A percentile compares a stretch with the other conserved stretches of the same genome.
Conservation (phyloP, 163 green algal genomes). For the Scenedesmus sp. region DNA sequence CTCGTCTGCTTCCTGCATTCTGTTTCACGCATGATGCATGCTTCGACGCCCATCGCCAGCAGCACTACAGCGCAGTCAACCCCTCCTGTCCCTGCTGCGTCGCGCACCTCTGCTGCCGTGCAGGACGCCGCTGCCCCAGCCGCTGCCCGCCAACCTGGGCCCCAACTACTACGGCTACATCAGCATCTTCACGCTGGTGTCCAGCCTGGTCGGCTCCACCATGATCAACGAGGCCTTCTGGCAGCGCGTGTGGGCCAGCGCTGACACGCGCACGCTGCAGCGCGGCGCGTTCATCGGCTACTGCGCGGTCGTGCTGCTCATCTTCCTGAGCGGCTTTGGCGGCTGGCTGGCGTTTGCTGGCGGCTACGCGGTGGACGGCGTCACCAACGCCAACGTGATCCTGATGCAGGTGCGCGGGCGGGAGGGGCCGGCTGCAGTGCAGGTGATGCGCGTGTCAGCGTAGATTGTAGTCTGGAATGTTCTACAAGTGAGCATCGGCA, state of each 20-base stretch:
- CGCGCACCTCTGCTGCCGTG: not conserved
- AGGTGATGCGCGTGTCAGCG: too few relatives aligned
- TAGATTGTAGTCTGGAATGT: too few relatives aligned
- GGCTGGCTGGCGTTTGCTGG: constrained; percentile 74
- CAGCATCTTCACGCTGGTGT: constrained; percentile 75
- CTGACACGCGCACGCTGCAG: constrained; percentile 56
- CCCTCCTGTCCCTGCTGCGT: too few relatives aligned
- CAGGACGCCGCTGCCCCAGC: constrained; percentile 33
- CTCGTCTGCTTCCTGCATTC: too few relatives aligned
- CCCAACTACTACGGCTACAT: constrained; percentile 70
- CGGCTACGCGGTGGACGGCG: constrained; percentile 37
- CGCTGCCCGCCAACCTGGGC: constrained; percentile 40
- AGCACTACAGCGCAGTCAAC: too few relatives aligned
- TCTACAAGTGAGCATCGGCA: too few relatives aligned
- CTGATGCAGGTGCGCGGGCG: constrained; percentile 63
- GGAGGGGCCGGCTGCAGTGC: too few relatives aligned
- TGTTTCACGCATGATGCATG: too few relatives aligned
- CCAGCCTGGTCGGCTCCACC: constrained; percentile 75
- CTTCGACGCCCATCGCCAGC: too few relatives aligned
- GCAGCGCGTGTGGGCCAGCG: constrained; percentile 79
- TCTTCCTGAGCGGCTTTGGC: constrained; percentile 81
- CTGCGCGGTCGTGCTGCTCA: constrained; percentile 65
- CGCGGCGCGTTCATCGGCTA: constrained; percentile 66
- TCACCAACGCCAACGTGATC: constrained; percentile 76
- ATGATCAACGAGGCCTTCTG: constrained; percentile 85